Evolutionary conservation across 1,284 basidiomycete species (phyloP), one percentile per base, ranked within the genome.

Genomic region (Xanthoconium separans): DNA sequence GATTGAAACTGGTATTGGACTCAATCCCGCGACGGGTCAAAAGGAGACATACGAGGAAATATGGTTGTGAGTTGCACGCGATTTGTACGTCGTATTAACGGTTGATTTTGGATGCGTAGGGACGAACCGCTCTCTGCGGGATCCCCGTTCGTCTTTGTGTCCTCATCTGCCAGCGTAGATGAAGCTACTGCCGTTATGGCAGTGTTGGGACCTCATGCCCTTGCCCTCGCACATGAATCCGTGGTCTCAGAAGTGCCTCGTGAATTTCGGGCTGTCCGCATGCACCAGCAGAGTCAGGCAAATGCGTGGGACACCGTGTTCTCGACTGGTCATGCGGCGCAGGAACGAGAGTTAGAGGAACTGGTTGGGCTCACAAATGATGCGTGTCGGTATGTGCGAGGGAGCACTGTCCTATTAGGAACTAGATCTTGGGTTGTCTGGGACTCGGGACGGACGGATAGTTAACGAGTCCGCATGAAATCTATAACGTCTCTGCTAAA

Each of bases 41-140:
- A 51, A 22, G 18, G 60, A 63, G 36, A 0, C 40, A 4, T 68
- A 68, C 31, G 66, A 68, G 24, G 66, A 69, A 47, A 53, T 65
- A 33, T 69, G 63, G 63, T 49, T 44, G 63, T 68, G 20, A 37
- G 59, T 15, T n/a, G 29, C 39, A 31, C 39, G 3, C 10, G 30
- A 33, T 45, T 13, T 10, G 11, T 9, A 20, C 15, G 10, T 31
- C 18, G 6, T 27, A 5, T 13, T 7, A 27, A 22, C 22, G 33
- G 15, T 15, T 16, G 40, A 45, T 27, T 13, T 30, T 6, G 18
- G 22, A 50, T 36, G 18, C 40, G 36, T 42, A 64, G 66, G 20
- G 60, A 65, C 18, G 62, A 67, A 43, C 43, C 55, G 2, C 50
- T 59, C 24, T 39, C 47, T 13, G 29, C 31, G 20, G 47, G 51